These are phyloP conservation scores for Asterionellopsis glacialis DNA, from an alignment of 108 stramenopile species.

Conservation along the genomic window DNA sequence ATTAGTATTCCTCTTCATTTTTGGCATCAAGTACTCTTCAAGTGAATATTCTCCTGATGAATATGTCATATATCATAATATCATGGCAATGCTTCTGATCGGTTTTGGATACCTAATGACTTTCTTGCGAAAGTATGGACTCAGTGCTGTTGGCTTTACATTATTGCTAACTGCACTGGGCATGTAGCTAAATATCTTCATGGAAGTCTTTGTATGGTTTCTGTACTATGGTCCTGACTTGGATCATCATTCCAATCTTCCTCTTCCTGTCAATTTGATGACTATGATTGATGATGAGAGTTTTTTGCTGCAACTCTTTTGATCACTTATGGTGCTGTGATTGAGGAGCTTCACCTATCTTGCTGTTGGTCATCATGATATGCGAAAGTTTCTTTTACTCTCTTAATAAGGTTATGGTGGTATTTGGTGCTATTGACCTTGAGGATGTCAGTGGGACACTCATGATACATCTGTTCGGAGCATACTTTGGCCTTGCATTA, in stretches of 20 bases:
- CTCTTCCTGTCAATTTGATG: slow-evolving; percentile 21
- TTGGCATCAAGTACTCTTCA: too few species aligned
- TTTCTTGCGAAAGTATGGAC: slow-evolving; percentile 44
- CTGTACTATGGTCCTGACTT: slow-evolving; percentile 7
- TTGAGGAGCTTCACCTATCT: slow-evolving; percentile 40
- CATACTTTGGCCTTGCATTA: slow-evolving; percentile 53
- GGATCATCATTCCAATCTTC: slow-evolving; percentile 10
- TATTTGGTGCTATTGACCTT: slow-evolving; percentile 17
- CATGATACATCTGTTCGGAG: slow-evolving; percentile 51
- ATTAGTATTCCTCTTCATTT: too few species aligned
- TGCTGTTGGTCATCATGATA: slow-evolving; percentile 33
- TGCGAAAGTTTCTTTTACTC: slow-evolving; percentile 34
- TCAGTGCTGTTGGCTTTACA: slow-evolving; percentile 45
- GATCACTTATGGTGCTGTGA: slow-evolving; percentile 49
- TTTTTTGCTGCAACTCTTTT: slow-evolving; percentile 44
- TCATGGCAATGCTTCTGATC: slow-evolving; percentile 43
- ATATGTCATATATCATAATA: slow-evolving; percentile 9
- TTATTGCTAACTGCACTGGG: slow-evolving; percentile 27
- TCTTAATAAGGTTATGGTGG: slow-evolving; percentile 40
- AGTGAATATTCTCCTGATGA: too few species aligned
- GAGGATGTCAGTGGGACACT: slow-evolving; percentile 50
- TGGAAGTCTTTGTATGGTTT: slow-evolving; percentile 15
- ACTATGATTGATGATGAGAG: slow-evolving; percentile 37
- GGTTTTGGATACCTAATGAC: slow-evolving; percentile 63
- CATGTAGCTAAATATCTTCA: slow-evolving; percentile 34